phyloP scores from a whole-genome alignment of 1,284 basidiomycete genomes.

The Fomitopsis schrenkii region DNA sequence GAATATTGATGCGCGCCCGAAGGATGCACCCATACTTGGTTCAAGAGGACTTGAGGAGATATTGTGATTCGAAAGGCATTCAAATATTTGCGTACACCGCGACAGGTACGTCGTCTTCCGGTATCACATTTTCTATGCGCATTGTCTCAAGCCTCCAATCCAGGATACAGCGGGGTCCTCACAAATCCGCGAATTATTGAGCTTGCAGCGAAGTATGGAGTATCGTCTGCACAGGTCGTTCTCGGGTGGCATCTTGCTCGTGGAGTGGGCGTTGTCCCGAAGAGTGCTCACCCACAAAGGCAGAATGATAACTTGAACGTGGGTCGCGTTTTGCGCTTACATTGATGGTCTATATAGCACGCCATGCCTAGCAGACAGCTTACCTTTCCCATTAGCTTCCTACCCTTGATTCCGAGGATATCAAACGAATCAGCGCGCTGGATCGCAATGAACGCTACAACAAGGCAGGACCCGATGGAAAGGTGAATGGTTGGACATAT shows the following conservation, averaged over 20 bases:
- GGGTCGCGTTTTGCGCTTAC: background rate
- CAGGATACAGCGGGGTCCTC: conserved; percentile 36
- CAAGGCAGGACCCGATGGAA: background rate
- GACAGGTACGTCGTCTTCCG: conserved; percentile 35
- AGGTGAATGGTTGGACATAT: background rate
- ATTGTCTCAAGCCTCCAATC: background rate
- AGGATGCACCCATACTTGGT: conserved; percentile 53
- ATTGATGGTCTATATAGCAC: background rate
- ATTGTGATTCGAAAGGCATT: conserved; percentile 57
- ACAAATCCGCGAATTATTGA: conserved; percentile 36
- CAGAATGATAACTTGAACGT: background rate
- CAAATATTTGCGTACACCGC: conserved; percentile 66
- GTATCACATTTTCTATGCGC: background rate
- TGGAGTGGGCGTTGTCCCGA: conserved; percentile 36
- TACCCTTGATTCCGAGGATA: background rate
- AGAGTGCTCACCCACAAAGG: conserved; percentile 31
- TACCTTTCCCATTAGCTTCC: background rate
- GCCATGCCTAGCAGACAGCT: no score
- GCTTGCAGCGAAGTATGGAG: conserved; percentile 40
- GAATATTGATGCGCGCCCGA: conserved; percentile 29
- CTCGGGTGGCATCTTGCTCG: conserved; percentile 43
- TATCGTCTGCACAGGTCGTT: conserved; percentile 36
- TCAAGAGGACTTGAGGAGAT: conserved; percentile 52
- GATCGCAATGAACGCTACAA: conserved; percentile 1
- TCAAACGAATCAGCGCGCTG: background rate